Evolutionary conservation across 1,284 basidiomycete genomes (phyloP).

Genomic region (Puccinia coronata): DNA sequence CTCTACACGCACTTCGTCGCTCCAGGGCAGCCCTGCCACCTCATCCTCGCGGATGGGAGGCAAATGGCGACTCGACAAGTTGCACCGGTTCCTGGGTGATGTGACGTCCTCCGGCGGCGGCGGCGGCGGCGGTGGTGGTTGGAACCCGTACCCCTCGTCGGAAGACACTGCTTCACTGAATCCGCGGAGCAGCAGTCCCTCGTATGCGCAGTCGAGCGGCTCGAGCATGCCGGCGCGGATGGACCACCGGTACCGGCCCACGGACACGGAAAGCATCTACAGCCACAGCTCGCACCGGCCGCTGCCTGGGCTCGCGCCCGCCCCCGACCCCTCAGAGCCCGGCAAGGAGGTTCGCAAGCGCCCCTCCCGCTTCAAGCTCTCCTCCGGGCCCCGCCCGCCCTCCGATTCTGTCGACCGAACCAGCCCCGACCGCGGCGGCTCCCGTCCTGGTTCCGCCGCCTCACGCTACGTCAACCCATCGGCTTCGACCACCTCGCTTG

Average conservation of each 20-base stretch:
- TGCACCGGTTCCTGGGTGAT: not conserved
- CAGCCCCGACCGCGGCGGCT: not conserved
- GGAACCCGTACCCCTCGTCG: too few species aligned
- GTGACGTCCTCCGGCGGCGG: not conserved
- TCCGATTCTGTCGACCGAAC: not conserved
- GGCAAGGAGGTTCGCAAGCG: not conserved
- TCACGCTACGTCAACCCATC: not conserved
- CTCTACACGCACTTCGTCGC: not conserved
- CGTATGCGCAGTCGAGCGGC: too few species aligned
- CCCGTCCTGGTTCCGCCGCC: not conserved
- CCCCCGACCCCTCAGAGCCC: not conserved
- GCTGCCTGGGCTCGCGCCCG: too few species aligned
- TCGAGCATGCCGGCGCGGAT: too few species aligned
- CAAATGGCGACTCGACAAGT: not conserved
- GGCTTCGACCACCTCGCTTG: not conserved
- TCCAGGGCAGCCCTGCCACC: too few species aligned
- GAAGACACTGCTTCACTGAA: not conserved
- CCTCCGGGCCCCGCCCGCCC: not conserved
- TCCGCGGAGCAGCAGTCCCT: too few species aligned
- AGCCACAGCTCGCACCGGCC: not conserved
- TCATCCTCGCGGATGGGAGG: not conserved
- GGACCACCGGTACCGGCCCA: not conserved
- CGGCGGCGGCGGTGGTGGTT: not conserved
- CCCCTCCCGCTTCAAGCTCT: not conserved
- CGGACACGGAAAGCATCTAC: not conserved